Base-by-base conservation (phyloP, 495 filamentous ascomycete genomes). In the Penicillium odoratum region DNA sequence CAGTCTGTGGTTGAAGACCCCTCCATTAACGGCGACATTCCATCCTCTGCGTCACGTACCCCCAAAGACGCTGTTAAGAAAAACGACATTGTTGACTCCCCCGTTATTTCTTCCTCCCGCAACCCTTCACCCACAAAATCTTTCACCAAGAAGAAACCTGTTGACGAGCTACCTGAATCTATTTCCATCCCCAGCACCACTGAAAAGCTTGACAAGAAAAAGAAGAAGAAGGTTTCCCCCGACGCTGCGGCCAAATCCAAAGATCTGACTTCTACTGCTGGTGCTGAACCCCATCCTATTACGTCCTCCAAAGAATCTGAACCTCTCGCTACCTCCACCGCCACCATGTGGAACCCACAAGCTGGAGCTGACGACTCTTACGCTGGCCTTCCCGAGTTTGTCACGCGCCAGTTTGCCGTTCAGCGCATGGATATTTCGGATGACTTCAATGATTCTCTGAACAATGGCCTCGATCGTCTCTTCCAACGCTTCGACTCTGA, bases 121-220 rank as follows among this genome's bases (percentile, higher is more conserved):
- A 74, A 76, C 45, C 64, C 65, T 21, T 79, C 75, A 10, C 76
- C 74, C 28, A 68, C 68, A 31, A 82, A 82, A 62, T 11, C 10
- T 29, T 56, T 74, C 36, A 55, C 67, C 30, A 78, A 74, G 66
- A 77, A 74, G 59, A 79, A 76, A 65, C 31, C 64, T 26, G 74
- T 65, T 30, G 75, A 79, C 3, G 80, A 81, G 50, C 77, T 72
- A 46, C 51, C 51, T 44, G 74, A 74, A n/a, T 30, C 61, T 29
- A 55, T 58, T 30, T 48, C 60, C 42, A 36, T 72, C 11, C 67
- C 71, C 7, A 69, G 64, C 48, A 61, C 69, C 42, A 68, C 78
- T 48, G 82, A 84, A 30, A 83, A 80, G 64, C 50, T 60, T 5
- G 80, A 80, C 45, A 85, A 82, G 71, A 85, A 85, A 53, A 85